phyloP scores from a whole-genome alignment of 306 rosid genomes.

The Rosa rugosa region DNA sequence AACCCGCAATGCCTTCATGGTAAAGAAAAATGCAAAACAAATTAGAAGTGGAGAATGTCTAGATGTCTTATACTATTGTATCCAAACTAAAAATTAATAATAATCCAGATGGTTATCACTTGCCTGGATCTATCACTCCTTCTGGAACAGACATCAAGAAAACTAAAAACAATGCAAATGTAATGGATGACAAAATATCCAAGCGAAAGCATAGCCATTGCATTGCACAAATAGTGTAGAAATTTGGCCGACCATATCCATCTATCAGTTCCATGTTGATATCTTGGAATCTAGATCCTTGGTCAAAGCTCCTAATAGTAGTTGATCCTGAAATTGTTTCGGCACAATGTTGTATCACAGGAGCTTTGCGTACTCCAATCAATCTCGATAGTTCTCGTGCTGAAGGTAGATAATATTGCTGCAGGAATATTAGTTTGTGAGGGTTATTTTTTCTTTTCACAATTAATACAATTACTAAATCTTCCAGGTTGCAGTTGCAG shows the following conservation, averaged over 20 bases:
- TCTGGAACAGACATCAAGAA: conserved; percentile 61
- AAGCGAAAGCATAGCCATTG: conserved; percentile 67
- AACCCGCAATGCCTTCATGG: conserved; percentile 69
- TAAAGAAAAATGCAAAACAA: background rate
- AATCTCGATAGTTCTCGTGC: conserved; percentile 73
- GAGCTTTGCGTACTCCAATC: conserved; percentile 86
- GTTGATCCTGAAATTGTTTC: conserved; percentile 78
- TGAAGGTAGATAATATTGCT: conserved; percentile 71
- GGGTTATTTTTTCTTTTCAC: background rate
- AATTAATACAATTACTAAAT: background rate
- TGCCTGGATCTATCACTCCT: conserved; percentile 61
- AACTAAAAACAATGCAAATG: conserved; percentile 52
- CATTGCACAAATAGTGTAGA: conserved; percentile 51
- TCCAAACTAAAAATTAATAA: background rate
- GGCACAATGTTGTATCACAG: conserved; percentile 78
- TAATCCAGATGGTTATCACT: background rate
- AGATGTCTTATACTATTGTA: background rate
- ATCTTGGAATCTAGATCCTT: conserved; percentile 58
- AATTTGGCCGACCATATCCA: conserved; percentile 55
- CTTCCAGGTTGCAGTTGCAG: background rate
- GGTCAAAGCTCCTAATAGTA: conserved; percentile 79
- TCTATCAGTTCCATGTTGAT: conserved; percentile 57
- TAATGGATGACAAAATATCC: conserved; percentile 54
- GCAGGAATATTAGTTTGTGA: conserved; percentile 27
- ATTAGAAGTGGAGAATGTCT: background rate